Evolutionary conservation across 1,139 yeast species (phyloP).

Genomic region (Wickerhamiella pararugosa): DNA sequence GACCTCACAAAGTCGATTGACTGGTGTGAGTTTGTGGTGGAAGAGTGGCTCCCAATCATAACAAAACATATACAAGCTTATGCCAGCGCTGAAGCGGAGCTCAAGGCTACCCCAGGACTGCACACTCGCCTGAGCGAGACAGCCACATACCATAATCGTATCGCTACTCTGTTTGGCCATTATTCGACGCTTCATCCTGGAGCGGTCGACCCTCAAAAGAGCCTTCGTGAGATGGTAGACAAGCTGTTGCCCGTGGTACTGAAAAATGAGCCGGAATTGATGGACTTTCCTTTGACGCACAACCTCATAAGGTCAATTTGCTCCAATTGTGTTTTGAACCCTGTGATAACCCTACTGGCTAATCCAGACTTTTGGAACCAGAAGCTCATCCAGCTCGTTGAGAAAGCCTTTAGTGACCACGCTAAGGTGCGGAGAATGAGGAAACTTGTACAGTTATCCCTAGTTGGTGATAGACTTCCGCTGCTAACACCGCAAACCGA

Average conservation of each 20-base stretch:
- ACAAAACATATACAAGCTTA: slow-evolving; percentile 50
- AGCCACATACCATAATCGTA: slow-evolving; percentile 36
- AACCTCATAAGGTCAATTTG: slow-evolving; percentile 49
- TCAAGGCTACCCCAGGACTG: slow-evolving; percentile 19
- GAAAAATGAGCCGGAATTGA: slow-evolving; percentile 30
- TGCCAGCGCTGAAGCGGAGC: slow-evolving; percentile 34
- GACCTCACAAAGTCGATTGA: slow-evolving; percentile 34
- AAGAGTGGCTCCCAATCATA: slow-evolving; percentile 45
- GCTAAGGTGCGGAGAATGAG: slow-evolving; percentile 62
- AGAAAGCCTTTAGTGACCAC: slow-evolving; percentile 56
- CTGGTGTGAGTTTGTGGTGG: slow-evolving; percentile 41
- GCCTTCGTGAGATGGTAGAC: slow-evolving; percentile 33
- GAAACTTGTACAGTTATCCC: slow-evolving; percentile 42
- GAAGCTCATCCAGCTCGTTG: slow-evolving; percentile 42
- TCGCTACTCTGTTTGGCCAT: slow-evolving; percentile 39
- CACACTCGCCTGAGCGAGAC: slow-evolving; percentile 26
- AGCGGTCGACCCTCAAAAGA: slow-evolving; percentile 35
- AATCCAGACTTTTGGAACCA: slow-evolving; percentile 73
- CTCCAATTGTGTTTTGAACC: slow-evolving; percentile 39
- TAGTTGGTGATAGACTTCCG: slow-evolving; percentile 5
- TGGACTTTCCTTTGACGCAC: slow-evolving; percentile 34
- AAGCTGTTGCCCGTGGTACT: slow-evolving; percentile 39
- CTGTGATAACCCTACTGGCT: slow-evolving; percentile 40
- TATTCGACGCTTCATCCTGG: slow-evolving; percentile 40
- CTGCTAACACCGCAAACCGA: slow-evolving; percentile 23